Evolutionary conservation across 768 basidiomycete species (phyloP), one percentile per base, ranked within the genome.

Genomic region (Kwoniella europaea): DNA sequence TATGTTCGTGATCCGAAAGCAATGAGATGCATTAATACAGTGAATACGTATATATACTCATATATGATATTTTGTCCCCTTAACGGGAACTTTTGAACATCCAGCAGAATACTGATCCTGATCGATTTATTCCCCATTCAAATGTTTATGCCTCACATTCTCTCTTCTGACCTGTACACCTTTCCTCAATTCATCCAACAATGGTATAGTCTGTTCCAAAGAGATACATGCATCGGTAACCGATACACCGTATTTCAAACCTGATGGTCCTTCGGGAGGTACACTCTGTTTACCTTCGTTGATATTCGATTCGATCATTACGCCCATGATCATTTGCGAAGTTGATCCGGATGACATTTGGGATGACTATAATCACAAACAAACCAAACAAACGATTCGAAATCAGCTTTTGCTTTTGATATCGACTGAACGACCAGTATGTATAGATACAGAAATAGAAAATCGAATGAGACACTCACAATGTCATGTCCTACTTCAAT

Each of bases 301-400:
- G 84, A 99, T 90, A 83, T 98, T 91, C 13, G 91, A 92, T 85
- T 99, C 96, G 81, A 99, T 88, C 96, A 99, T 98, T 68, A 98
- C 93, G 57, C 96, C 96, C 4, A 92, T 92, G 84, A 99, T 91
- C 76, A 87, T 86, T 68, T 70, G 68, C 22, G 65, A 55, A 9
- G 78, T 75, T 1, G 87, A 85, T 29, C 88, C 72, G 12, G 74
- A 87, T 6, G 82, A 84, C 65, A 98, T 88, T 84, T 98, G 96
- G 2, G 83, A 84, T 83, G 79, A 72, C 78, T 79, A 50, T 2
- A 20, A n/a, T 55, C 29, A 55, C 41, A 89, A 90, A 78, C 10
- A 13, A 4, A 44, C 29, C n/a, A 29, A 29, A 29, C 29, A 29
- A 29, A 29, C 29, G 29, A 29, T 29, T 29, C 29, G 29, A 29